Conservation (phyloP, 306 rosid genomes). For the Malus sieversii region DNA sequence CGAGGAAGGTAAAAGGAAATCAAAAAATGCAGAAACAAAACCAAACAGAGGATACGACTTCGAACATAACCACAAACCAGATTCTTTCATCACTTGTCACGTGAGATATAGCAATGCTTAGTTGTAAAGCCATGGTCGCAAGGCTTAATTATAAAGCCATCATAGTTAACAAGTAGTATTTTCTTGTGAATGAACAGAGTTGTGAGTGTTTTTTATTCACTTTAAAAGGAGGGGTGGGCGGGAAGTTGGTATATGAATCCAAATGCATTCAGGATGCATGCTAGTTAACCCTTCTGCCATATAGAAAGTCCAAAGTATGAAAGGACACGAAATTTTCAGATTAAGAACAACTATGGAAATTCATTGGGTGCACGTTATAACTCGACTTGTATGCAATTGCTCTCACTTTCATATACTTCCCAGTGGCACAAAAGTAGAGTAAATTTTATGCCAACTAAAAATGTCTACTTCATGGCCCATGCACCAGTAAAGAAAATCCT, state of each 20-base stretch:
- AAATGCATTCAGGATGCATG: neutral
- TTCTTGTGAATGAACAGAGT: neutral
- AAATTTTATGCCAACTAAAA: neutral
- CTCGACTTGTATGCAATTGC: neutral
- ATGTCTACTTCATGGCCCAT: neutral
- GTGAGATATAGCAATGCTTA: neutral
- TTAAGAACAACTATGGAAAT: neutral
- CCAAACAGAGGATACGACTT: too few species aligned
- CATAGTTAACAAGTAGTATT: neutral
- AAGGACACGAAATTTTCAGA: neutral
- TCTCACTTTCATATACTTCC: neutral
- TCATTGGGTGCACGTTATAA: neutral
- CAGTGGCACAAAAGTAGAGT: neutral
- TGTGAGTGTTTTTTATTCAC: neutral
- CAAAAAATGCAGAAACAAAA: too few species aligned
- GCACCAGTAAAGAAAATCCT: neutral
- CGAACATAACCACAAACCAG: too few species aligned
- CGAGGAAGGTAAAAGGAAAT: too few species aligned
- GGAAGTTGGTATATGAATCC: neutral
- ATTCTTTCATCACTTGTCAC: neutral
- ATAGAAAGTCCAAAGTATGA: neutral
- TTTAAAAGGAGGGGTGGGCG: neutral
- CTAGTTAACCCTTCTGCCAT: neutral
- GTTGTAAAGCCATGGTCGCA: neutral
- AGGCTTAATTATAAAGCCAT: neutral